Evolutionary conservation across 352 stramenopile species (phyloP).

Genomic region (Pythium brassicae): DNA sequence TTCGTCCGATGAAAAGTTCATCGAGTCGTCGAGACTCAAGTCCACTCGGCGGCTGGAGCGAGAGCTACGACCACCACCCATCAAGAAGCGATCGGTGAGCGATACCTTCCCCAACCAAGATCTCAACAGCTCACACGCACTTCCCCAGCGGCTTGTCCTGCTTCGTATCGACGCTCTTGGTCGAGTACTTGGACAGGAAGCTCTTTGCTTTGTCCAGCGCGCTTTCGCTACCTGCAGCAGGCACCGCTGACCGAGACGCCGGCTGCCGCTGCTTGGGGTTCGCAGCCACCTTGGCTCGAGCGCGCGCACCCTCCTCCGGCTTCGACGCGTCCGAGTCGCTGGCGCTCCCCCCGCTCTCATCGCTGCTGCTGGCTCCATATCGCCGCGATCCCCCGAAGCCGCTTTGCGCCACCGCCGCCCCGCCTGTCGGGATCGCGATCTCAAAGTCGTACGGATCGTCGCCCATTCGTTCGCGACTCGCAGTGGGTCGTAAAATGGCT

Average conservation of each 20-base stretch:
- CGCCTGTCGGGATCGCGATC: slow-evolving; percentile 9
- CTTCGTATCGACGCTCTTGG: slow-evolving; percentile 18
- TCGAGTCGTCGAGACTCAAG: slow-evolving; percentile 49
- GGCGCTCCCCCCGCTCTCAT: not conserved
- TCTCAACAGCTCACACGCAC: not conserved
- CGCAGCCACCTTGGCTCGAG: not conserved
- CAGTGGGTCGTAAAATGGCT: not conserved
- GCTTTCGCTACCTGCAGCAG: slow-evolving; percentile 5
- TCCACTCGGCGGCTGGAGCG: slow-evolving; percentile 27
- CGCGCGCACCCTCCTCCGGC: not conserved
- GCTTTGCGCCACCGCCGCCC: not conserved
- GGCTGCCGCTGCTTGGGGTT: not conserved
- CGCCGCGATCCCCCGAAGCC: not conserved
- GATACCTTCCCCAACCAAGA: not conserved
- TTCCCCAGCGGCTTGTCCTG: slow-evolving; percentile 4
- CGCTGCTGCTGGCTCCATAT: slow-evolving; percentile 2
- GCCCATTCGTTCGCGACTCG: slow-evolving; percentile 1
- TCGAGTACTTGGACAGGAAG: slow-evolving; percentile 72
- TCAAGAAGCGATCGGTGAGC: not conserved
- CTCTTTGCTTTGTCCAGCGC: slow-evolving; percentile 68
- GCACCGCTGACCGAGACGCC: not conserved
- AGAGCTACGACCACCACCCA: not conserved
- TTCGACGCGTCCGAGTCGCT: slow-evolving; percentile 6
- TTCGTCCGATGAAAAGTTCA: slow-evolving; percentile 29
- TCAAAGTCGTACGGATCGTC: slow-evolving; percentile 35